These are phyloP conservation scores for Kuraishia floccosa DNA, from an alignment of 805 yeast species.

Conservation along the genomic window DNA sequence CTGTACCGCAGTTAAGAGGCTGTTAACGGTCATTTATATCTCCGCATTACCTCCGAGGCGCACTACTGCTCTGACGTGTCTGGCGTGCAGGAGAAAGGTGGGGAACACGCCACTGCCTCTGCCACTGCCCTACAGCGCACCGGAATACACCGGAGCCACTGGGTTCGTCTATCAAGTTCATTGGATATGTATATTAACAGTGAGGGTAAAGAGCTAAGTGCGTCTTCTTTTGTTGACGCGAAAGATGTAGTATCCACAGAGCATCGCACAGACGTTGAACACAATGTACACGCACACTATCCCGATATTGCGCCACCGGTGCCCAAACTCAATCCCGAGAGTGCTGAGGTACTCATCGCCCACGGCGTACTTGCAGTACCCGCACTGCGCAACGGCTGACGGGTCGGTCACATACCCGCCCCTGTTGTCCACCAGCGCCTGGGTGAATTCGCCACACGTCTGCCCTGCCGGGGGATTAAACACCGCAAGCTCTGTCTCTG, in stretches of 20 bases:
- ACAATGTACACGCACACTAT: constrained; percentile 44
- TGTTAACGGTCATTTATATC: no score
- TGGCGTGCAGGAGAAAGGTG: no score
- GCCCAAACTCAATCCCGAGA: constrained; percentile 40
- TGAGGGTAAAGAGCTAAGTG: no score
- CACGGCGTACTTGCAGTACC: constrained; percentile 11
- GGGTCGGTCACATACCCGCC: constrained; percentile 35
- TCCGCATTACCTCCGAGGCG: no score
- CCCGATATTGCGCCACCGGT: constrained; percentile 79
- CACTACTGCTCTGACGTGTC: no score
- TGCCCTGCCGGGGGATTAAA: constrained; percentile 33
- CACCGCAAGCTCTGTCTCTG: constrained; percentile 21
- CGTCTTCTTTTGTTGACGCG: no score
- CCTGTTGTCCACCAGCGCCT: constrained; percentile 17
- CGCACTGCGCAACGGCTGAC: constrained; percentile 7
- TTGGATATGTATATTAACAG: no score
- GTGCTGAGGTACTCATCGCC: constrained; percentile 48
- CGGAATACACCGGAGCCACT: no score
- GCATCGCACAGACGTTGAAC: constrained; percentile 35
- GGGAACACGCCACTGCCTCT: no score
- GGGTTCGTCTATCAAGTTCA: no score
- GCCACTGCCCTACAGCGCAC: no score
- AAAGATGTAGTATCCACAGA: constrained; percentile 22
- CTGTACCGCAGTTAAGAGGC: no score
- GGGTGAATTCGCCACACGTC: constrained; percentile 36